phyloP scores from a whole-genome alignment of 495 filamentous ascomycete genomes.

The Trichoderma virens region DNA sequence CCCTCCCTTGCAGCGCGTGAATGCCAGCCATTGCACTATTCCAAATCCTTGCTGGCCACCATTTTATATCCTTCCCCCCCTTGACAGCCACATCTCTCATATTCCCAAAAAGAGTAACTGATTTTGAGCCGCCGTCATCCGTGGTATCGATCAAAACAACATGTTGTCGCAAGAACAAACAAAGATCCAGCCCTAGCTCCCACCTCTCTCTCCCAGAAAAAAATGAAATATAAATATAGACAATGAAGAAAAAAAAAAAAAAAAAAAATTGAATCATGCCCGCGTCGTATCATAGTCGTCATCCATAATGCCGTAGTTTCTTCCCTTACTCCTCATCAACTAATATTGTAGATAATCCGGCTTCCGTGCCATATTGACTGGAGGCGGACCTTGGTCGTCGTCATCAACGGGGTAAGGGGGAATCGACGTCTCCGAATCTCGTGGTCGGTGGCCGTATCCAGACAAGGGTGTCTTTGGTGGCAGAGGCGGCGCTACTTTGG shows the following conservation, averaged over 20 bases:
- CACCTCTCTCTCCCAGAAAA: neutral
- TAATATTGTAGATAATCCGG: constrained; percentile 54
- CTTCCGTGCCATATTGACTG: constrained; percentile 78
- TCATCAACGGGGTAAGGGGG: constrained; percentile 74
- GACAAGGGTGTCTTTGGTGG: constrained; percentile 80
- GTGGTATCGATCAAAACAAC: neutral
- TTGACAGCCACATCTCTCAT: neutral
- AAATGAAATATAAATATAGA: neutral
- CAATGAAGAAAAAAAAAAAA: neutral
- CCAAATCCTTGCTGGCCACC: no score
- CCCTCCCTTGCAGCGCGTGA: no score
- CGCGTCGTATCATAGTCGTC: neutral
- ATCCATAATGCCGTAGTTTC: neutral
- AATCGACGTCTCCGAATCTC: constrained; percentile 12
- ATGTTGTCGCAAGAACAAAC: neutral
- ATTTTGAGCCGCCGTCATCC: constrained; percentile 6
- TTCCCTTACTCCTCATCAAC: neutral
- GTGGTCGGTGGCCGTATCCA: constrained; percentile 20
- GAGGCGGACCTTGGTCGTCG: constrained; percentile 73
- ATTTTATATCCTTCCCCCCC: neutral
- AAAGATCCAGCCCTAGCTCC: neutral
- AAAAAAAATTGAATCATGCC: neutral
- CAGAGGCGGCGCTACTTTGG: constrained; percentile 79
- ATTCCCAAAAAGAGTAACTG: neutral
- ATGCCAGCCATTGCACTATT: no score